Evolutionary conservation across 2,329 filamentous ascomycete genomes (phyloP).

Genomic region (Epichloe elymi): DNA sequence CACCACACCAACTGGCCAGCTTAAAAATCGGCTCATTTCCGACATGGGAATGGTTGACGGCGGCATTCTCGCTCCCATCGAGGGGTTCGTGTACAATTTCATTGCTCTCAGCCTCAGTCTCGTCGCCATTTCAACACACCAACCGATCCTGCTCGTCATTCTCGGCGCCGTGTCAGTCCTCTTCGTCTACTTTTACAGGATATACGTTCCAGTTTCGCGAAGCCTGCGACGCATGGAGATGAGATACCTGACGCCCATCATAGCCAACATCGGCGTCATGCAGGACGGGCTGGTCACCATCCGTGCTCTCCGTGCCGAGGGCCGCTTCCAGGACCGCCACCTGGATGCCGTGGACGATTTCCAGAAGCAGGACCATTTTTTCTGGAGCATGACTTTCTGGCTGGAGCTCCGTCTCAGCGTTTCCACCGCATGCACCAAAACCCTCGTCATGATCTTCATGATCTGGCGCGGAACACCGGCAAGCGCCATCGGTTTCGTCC

Average conservation of each 20-base stretch:
- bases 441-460: conserved; percentile 60
- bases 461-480: conserved; percentile 62
- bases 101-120: conserved; percentile 64
- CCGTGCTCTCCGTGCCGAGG: conserved; percentile 66
- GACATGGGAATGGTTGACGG: conserved; percentile 86
- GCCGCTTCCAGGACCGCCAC: conserved; percentile 67
- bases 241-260: conserved; percentile 75
- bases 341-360: conserved; percentile 75
- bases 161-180: conserved; percentile 51
- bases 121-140: conserved; percentile 65
- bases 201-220: conserved; percentile 73
- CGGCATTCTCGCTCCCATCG: conserved; percentile 64
- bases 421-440: conserved; percentile 56
- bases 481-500: conserved; percentile 71
- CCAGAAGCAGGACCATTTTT: conserved; percentile 93
- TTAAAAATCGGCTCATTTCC: conserved; percentile 86
- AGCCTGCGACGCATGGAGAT: conserved; percentile 75
- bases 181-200: conserved; percentile 62
- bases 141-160: conserved; percentile 63
- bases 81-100: conserved; percentile 53
- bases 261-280: conserved; percentile 85
- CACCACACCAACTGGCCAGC: conserved; percentile 70
- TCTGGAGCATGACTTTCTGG: conserved; percentile 82
- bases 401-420: conserved; percentile 58
- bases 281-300: conserved; percentile 79